Evolutionary conservation across 441 rosid genomes (phyloP).

Genomic region (Theobroma grandiflorum): DNA sequence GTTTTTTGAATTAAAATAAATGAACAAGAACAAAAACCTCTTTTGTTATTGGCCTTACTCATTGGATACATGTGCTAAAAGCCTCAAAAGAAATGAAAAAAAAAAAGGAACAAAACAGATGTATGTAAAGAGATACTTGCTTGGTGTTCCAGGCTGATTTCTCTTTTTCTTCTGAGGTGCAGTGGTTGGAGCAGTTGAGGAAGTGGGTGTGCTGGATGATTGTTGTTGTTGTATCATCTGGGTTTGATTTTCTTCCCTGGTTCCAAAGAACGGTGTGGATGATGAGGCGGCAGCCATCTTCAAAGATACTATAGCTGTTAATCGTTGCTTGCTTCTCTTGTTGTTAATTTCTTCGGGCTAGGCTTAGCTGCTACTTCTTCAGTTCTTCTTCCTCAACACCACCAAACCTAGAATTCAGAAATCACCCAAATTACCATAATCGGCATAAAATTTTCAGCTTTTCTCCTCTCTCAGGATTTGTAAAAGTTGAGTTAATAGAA

Average conservation of each 20-base stretch:
- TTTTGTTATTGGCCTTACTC: background rate
- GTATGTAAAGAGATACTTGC: slow-evolving; percentile 41
- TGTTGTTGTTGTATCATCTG: slow-evolving; percentile 35
- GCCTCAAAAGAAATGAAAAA: too few species aligned
- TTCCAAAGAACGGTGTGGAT: slow-evolving; percentile 33
- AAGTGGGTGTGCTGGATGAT: slow-evolving; percentile 26
- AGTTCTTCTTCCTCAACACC: slow-evolving; percentile 12
- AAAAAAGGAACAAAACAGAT: background rate
- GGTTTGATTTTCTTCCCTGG: slow-evolving; percentile 37
- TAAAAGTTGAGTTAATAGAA: background rate
- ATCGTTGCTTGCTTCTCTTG: background rate
- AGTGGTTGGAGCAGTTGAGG: slow-evolving; percentile 45
- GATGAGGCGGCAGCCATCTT: slow-evolving; percentile 43
- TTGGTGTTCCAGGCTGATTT: slow-evolving; percentile 65
- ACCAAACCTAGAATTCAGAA: slow-evolving; percentile 21
- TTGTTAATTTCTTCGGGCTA: background rate
- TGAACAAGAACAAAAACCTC: slow-evolving; percentile 9
- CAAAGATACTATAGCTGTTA: background rate
- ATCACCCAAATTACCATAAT: slow-evolving; percentile 6
- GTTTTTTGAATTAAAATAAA: background rate
- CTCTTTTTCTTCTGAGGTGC: slow-evolving; percentile 57
- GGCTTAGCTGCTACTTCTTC: background rate
- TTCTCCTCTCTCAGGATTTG: too few species aligned
- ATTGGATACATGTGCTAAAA: slow-evolving; percentile 9
- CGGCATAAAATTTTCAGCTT: background rate